phyloP scores from a whole-genome alignment of 2,329 filamentous ascomycete species.

The Teratosphaeriaceae sp. region DNA sequence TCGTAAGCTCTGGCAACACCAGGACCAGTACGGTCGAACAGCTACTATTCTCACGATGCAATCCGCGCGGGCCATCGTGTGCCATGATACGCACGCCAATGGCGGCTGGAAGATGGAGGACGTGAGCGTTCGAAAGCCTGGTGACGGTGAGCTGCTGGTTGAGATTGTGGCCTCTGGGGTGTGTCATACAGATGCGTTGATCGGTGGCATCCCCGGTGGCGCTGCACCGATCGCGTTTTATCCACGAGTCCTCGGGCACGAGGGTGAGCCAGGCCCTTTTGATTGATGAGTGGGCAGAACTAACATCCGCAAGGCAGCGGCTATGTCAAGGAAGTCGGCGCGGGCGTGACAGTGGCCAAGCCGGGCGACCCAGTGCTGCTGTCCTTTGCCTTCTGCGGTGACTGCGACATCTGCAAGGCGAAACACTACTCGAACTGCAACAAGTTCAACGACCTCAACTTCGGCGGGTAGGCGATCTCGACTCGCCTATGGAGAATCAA shows the following conservation, averaged over 20 bases:
- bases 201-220: constrained; percentile 34
- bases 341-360: constrained; percentile 35
- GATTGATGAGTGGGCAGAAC: background rate
- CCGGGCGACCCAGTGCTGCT: constrained; percentile 43
- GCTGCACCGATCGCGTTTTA: constrained; percentile 35
- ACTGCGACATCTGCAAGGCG: constrained; percentile 43
- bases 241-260: constrained; percentile 47
- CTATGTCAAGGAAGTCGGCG: constrained; percentile 42
- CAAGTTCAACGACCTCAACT: constrained; percentile 43
- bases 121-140: constrained; percentile 30
- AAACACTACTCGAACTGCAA: constrained; percentile 44
- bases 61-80: constrained; percentile 33
- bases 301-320: constrained; percentile 33
- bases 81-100: constrained; percentile 30
- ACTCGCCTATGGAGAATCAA: background rate
- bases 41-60: background rate
- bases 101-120: constrained; percentile 36
- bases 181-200: constrained; percentile 49
- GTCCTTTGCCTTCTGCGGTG: constrained; percentile 42
- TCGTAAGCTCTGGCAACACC: constrained; percentile 19
- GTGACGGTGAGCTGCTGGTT: constrained; percentile 45
- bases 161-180: constrained; percentile 49
- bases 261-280: constrained; percentile 33
- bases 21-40: constrained; percentile 13
- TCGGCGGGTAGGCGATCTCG: constrained; percentile 18